These are phyloP conservation scores for Violaceomyces palustris DNA, from an alignment of 1,284 basidiomycete species.

Conservation along the genomic window DNA sequence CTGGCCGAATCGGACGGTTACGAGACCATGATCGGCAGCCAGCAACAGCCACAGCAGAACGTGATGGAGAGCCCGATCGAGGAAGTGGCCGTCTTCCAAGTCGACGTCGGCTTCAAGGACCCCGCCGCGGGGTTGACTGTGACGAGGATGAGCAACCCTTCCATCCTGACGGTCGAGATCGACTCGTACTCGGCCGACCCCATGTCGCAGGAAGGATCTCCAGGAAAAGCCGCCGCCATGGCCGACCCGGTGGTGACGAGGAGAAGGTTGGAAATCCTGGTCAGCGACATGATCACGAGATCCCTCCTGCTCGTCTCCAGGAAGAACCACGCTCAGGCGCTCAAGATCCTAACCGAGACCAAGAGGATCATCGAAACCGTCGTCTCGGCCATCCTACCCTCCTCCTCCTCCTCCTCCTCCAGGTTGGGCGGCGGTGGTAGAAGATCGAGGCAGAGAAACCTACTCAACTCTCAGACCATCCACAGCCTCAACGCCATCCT, in stretches of 20 bases:
- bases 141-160: constrained; percentile 24
- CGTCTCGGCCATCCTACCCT: constrained; percentile 25
- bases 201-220: constrained; percentile 18
- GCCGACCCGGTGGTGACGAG: constrained; percentile 43
- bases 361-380: constrained; percentile 47
- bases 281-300: constrained; percentile 48
- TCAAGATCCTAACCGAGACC: constrained; percentile 38
- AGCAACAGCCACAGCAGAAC: background rate
- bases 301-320: constrained; percentile 41
- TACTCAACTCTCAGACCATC: constrained; percentile 29
- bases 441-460: constrained; percentile 23
- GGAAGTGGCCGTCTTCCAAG: constrained; percentile 44
- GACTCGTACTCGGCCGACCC: constrained; percentile 38
- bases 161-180: constrained; percentile 40
- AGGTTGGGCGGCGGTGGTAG: constrained; percentile 8
- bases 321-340: constrained; percentile 40
- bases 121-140: constrained; percentile 23
- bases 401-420: background rate
- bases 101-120: constrained; percentile 40
- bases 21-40: constrained; percentile 24
- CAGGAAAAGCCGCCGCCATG: constrained; percentile 30
- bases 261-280: constrained; percentile 40
- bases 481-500: constrained; percentile 42
- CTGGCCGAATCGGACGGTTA: constrained; percentile 23
- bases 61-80: constrained; percentile 35